phyloP scores from a whole-genome alignment of 257 asterid species.

The Datura wrightii region DNA sequence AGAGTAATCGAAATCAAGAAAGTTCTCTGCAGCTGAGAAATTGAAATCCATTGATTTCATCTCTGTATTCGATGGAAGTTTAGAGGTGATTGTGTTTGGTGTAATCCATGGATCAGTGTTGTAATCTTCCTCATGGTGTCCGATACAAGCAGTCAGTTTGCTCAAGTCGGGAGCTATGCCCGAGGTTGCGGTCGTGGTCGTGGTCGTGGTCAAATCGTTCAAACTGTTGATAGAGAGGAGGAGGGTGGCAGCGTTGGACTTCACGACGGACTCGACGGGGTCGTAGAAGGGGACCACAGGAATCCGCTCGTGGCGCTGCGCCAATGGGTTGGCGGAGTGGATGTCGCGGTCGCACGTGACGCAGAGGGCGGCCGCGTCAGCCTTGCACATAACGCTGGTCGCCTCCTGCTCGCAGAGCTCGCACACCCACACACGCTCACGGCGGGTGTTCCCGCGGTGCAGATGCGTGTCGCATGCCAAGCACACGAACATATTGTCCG shows the following conservation, averaged over 20 bases:
- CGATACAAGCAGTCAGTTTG: background rate
- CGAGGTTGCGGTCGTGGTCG: background rate
- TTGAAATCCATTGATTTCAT: constrained; percentile 58
- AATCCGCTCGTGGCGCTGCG: constrained; percentile 78
- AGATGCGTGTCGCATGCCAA: constrained; percentile 60
- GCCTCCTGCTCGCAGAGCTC: constrained; percentile 89
- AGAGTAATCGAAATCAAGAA: constrained; percentile 69
- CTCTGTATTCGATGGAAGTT: constrained; percentile 43
- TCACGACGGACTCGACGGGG: constrained; percentile 62
- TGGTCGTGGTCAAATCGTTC: background rate
- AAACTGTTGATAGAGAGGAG: constrained; percentile 29
- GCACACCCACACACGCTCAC: constrained; percentile 85
- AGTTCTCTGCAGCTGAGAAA: constrained; percentile 64
- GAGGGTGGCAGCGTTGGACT: constrained; percentile 46
- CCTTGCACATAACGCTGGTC: constrained; percentile 71
- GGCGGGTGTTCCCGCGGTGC: constrained; percentile 44
- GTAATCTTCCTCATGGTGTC: constrained; percentile 28
- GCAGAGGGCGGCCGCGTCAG: constrained; percentile 84
- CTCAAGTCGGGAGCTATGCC: too few relatives aligned
- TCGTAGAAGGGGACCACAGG: constrained; percentile 74
- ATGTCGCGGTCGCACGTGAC: constrained; percentile 76
- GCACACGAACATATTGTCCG: constrained; percentile 70
- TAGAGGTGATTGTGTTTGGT: constrained; percentile 40
- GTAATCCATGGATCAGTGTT: constrained; percentile 50
- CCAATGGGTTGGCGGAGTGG: constrained; percentile 80